Percentiles rank a stretch among this genome's conserved stretches.
These are phyloP conservation scores for Suillus plorans DNA, from an alignment of 768 basidiomycete species.

Conservation along the genomic window DNA sequence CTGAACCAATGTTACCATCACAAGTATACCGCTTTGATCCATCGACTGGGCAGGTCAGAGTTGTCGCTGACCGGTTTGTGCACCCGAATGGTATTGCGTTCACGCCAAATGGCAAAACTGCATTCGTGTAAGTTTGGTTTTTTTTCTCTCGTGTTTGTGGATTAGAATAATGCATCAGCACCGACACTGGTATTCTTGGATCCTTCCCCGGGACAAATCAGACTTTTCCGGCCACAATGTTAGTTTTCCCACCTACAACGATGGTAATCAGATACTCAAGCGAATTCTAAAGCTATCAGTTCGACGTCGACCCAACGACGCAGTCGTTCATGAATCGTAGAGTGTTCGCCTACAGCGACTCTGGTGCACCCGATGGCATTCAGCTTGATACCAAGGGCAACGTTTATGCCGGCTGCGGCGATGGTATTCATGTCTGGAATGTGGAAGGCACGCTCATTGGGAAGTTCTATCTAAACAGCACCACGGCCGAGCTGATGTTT, in stretches of 20 bases:
- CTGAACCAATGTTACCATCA: constrained; percentile 61
- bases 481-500: constrained; percentile 8
- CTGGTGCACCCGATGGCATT: constrained; percentile 65
- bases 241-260: not conserved
- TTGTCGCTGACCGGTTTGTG: constrained; percentile 76
- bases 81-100: constrained; percentile 77
- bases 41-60: constrained; percentile 58
- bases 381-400: constrained; percentile 61
- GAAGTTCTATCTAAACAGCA: constrained; percentile 51
- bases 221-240: constrained; percentile 28
- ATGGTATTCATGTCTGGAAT: constrained; percentile 51
- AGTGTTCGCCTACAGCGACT: constrained; percentile 61
- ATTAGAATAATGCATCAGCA: constrained; percentile 10
- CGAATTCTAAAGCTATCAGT: constrained; percentile 50
- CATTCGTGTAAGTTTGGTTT: constrained; percentile 52
- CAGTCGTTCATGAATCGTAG: constrained; percentile 55
- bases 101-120: constrained; percentile 59
- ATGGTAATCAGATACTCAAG: not conserved
- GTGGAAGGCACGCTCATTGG: constrained; percentile 52
- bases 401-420: constrained; percentile 61
- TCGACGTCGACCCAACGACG: constrained; percentile 55
- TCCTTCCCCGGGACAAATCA: constrained; percentile 20
- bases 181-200: constrained; percentile 22
- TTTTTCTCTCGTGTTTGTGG: not conserved
- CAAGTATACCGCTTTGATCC: constrained; percentile 82